phyloP scores from a whole-genome alignment of 768 basidiomycete genomes.

The Hygrocybe punicea region DNA sequence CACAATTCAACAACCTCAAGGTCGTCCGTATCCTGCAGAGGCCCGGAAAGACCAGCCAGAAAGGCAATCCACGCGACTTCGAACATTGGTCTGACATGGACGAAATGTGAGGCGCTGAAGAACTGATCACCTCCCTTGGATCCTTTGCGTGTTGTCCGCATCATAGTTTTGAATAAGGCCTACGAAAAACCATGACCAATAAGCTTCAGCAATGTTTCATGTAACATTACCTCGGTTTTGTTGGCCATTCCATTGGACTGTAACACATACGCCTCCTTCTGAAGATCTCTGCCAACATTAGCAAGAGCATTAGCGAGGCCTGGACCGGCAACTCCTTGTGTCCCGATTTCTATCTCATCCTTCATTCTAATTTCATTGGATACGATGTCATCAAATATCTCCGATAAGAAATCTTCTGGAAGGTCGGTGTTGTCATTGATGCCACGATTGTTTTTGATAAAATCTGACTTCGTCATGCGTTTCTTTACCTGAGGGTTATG shows the following conservation, averaged over 20 bases:
- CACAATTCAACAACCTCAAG: constrained; percentile 88
- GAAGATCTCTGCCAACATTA: constrained; percentile 89
- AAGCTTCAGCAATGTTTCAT: constrained; percentile 1
- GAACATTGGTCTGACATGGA: constrained; percentile 98
- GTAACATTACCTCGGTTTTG: constrained; percentile 80
- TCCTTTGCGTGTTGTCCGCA: constrained; percentile 85
- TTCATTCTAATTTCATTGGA: constrained; percentile 97
- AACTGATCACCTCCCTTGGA: constrained; percentile 80
- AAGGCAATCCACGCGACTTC: constrained; percentile 99
- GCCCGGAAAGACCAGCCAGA: constrained; percentile 90
- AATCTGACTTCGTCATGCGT: constrained; percentile 90
- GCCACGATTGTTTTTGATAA: constrained; percentile 91
- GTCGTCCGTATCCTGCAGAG: constrained; percentile 93
- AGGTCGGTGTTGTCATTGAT: constrained; percentile 91
- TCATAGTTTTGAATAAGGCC: constrained; percentile 91
- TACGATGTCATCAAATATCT: constrained; percentile 88
- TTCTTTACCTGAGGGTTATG: constrained; percentile 93
- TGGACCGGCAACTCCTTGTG: constrained; percentile 48
- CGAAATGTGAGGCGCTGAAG: constrained; percentile 93
- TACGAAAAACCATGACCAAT: constrained; percentile 29
- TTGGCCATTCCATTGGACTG: constrained; percentile 95
- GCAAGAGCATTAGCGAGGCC: constrained; percentile 82
- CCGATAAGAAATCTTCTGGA: constrained; percentile 75
- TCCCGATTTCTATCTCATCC: constrained; percentile 78
- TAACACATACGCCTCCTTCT: constrained; percentile 92